Conservation (phyloP, 106 monocot genomes). For the Platanthera guangdongensis region DNA sequence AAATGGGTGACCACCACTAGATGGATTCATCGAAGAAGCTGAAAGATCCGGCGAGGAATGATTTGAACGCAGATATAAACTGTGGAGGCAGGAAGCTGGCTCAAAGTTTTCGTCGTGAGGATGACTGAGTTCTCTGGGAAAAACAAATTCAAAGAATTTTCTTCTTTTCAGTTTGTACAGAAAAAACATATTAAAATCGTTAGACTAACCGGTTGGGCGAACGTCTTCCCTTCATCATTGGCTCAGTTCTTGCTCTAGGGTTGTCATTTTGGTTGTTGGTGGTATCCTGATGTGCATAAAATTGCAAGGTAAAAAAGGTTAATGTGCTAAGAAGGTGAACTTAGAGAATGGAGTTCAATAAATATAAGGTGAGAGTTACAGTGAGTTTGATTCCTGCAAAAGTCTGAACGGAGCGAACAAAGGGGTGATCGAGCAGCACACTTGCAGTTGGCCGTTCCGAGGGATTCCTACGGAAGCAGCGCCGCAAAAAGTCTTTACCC, state of each 20-base stretch:
- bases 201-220: conserved; percentile 26
- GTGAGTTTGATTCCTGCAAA: conserved; percentile 40
- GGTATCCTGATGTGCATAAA: conserved; percentile 28
- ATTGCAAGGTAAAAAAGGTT: not conserved
- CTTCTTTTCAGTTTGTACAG: not conserved
- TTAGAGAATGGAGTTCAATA: not conserved
- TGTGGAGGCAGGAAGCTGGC: conserved; percentile 13
- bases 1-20: not conserved
- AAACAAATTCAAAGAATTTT: not conserved
- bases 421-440: conserved; percentile 66
- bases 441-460: conserved; percentile 71
- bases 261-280: conserved; percentile 23
- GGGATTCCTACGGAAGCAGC: conserved; percentile 77
- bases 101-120: conserved; percentile 27
- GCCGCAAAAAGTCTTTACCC: conserved; percentile 66
- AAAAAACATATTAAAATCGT: not conserved
- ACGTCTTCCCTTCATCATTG: conserved; percentile 19
- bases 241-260: conserved; percentile 14
- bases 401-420: conserved; percentile 45
- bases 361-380: conserved; percentile 19
- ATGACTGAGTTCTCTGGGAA: conserved; percentile 16
- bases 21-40: conserved; percentile 5
- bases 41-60: conserved; percentile 2
- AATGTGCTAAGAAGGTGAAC: not conserved
- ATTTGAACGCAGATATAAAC: conserved; percentile 15